Conservation (phyloP, 2,329 filamentous ascomycete species). For the Lojkania enalia region DNA sequence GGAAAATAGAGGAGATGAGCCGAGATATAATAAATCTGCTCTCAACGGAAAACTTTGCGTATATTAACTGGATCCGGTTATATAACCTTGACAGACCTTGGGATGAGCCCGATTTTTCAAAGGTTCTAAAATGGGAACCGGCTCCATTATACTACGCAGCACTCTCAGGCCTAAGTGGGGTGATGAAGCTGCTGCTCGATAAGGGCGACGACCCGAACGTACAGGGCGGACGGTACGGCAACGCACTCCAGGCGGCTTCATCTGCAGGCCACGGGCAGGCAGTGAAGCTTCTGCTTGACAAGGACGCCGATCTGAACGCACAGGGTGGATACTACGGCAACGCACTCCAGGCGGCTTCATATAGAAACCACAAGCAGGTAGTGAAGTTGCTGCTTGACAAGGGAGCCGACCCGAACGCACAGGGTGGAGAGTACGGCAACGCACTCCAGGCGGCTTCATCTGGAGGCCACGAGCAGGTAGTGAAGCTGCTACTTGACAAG, state of each 20-base stretch:
- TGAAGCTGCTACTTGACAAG: background rate
- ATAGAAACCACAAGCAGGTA: background rate
- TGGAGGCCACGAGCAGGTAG: background rate
- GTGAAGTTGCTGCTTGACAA: background rate
- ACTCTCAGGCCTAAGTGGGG: conserved; percentile 16
- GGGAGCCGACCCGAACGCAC: background rate
- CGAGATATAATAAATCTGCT: conserved; percentile 17
- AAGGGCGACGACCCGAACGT: conserved; percentile 7
- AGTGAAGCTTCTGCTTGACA: background rate
- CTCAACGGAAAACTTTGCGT: conserved; percentile 15
- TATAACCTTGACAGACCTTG: conserved; percentile 19
- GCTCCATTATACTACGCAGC: conserved; percentile 28
- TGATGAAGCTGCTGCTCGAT: conserved; percentile 19
- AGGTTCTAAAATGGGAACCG: conserved; percentile 6
- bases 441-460: background rate
- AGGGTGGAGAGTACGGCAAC: background rate
- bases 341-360: background rate
- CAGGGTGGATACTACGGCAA: background rate
- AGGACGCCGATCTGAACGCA: conserved; percentile 1
- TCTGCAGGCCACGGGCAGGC: conserved; percentile 5
- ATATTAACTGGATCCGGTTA: conserved; percentile 24
- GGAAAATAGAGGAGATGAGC: conserved; percentile 13
- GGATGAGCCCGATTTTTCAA: conserved; percentile 6
- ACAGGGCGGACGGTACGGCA: background rate
- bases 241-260: conserved; percentile 6